Percentiles rank a stretch among this genome's conserved stretches.
These are phyloP conservation scores for Penicillium fuscoglaucum DNA, from an alignment of 2,329 filamentous ascomycete species.

Conservation along the genomic window DNA sequence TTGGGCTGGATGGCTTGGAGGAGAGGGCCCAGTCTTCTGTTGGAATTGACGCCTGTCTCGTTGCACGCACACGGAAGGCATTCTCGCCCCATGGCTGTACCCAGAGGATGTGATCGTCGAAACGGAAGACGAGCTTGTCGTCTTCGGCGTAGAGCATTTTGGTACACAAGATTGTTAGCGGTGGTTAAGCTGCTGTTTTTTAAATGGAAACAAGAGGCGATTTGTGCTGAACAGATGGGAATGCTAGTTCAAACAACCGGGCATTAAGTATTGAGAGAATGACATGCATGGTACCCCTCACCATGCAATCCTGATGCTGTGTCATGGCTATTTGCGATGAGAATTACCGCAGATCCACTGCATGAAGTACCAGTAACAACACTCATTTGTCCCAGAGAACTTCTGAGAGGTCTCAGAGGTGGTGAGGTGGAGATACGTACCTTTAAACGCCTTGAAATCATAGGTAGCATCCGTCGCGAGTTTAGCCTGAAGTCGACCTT, in stretches of 20 bases:
- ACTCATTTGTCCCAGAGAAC: constrained; percentile 1
- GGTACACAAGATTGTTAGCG: not conserved
- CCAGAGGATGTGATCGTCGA: constrained; percentile 42
- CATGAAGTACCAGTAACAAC: not conserved
- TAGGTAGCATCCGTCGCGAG: constrained; percentile 1
- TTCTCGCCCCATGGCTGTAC: constrained; percentile 43
- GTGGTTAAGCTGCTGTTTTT: not conserved
- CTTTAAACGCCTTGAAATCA: constrained; percentile 7
- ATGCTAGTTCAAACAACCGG: not conserved
- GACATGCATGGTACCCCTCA: constrained; percentile 6
- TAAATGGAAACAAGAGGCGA: not conserved
- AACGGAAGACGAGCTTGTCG: constrained; percentile 38
- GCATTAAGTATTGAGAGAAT: constrained; percentile 4
- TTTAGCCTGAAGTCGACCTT: constrained; percentile 9
- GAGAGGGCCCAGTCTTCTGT: constrained; percentile 40
- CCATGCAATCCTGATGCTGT: constrained; percentile 1
- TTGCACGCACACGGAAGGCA: constrained; percentile 41
- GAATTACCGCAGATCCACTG: not conserved
- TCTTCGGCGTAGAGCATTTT: constrained; percentile 38
- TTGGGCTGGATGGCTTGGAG: constrained; percentile 17
- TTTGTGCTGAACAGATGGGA: not conserved
- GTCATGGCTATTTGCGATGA: constrained; percentile 4
- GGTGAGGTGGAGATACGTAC: constrained; percentile 2
- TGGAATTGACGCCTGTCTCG: constrained; percentile 39
- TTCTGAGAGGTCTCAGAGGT: not conserved